These are phyloP conservation scores for Omphalea diandra DNA, from an alignment of 441 rosid genomes.

Conservation along the genomic window DNA sequence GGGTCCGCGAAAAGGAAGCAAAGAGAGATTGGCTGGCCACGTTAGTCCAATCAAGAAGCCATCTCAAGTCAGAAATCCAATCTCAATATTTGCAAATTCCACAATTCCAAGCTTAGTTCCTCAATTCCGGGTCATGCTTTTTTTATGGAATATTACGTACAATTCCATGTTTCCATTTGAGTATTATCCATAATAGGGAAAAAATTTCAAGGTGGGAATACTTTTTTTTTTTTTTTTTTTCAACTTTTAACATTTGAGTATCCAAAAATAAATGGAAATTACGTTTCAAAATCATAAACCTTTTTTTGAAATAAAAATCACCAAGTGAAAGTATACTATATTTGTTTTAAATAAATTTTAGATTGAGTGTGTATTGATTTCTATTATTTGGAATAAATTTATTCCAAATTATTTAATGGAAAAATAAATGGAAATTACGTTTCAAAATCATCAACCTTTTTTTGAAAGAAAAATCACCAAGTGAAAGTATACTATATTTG, in stretches of 20 bases:
- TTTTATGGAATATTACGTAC: not conserved
- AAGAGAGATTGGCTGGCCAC: not conserved
- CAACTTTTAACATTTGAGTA: not conserved
- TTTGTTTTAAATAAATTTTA: too few relatives aligned
- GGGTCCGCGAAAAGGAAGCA: not conserved
- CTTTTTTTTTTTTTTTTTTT: too few relatives aligned
- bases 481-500: too few relatives aligned
- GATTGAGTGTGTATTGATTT: too few relatives aligned
- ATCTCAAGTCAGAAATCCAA: not conserved
- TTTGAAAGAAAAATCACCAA: too few relatives aligned
- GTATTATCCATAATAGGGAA: too few relatives aligned
- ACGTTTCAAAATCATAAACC: not conserved
- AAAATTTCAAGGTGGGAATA: too few relatives aligned
- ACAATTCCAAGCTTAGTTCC: not conserved
- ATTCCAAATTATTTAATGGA: too few relatives aligned
- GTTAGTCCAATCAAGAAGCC: slow-evolving; percentile 10
- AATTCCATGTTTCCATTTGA: too few relatives aligned
- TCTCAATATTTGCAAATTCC: not conserved
- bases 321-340: too few relatives aligned
- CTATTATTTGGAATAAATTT: too few relatives aligned
- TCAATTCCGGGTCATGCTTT: slow-evolving; percentile 26
- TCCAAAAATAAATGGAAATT: not conserved
- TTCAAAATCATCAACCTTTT: not conserved
- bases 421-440: slow-evolving; percentile 9
- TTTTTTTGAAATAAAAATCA: too few relatives aligned